A percentile compares a stretch with the other conserved stretches of the same genome.
Evolutionary conservation across 2,329 filamentous ascomycete genomes (phyloP).

Genomic region (Cryphonectria japonica): DNA sequence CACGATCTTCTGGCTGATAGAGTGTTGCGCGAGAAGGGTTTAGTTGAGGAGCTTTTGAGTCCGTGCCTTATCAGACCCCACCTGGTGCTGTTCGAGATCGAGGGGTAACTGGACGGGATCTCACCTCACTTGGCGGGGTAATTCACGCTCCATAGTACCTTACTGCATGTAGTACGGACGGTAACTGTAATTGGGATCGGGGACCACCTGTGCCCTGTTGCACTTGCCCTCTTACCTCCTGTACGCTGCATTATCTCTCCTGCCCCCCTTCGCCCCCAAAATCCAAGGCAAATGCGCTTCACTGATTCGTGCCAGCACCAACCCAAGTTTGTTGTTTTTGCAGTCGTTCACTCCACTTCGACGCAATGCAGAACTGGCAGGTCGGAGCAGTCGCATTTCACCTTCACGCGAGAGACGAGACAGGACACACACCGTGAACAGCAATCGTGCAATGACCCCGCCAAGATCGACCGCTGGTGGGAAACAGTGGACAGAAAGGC

Average conservation of each 20-base stretch:
- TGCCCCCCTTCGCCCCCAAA: not conserved
- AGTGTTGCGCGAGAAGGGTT: not conserved
- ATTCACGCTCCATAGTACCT: not conserved
- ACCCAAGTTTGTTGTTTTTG: not conserved
- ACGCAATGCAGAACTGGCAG: slow-evolving; percentile 12
- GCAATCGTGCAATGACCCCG: not conserved
- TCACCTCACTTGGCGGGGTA: slow-evolving; percentile 18
- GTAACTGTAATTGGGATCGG: not conserved
- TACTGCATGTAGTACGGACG: not conserved
- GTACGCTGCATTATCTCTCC: slow-evolving; percentile 17
- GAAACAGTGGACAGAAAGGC: not conserved
- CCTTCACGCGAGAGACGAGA: not conserved
- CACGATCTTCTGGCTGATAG: not conserved
- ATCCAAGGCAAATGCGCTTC: not conserved
- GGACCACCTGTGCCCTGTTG: not conserved
- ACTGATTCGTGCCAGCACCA: slow-evolving; percentile 2
- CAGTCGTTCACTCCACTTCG: not conserved
- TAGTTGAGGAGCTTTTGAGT: too few species aligned
- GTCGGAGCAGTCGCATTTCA: not conserved
- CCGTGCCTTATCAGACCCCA: slow-evolving; percentile 1
- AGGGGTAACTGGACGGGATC: slow-evolving; percentile 14
- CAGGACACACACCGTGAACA: not conserved
- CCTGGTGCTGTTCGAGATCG: not conserved
- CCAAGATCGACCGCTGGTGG: not conserved
- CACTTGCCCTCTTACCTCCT: not conserved